These are phyloP conservation scores for Firmiana major DNA, from an alignment of 345 rosid genomes.

Conservation along the genomic window DNA sequence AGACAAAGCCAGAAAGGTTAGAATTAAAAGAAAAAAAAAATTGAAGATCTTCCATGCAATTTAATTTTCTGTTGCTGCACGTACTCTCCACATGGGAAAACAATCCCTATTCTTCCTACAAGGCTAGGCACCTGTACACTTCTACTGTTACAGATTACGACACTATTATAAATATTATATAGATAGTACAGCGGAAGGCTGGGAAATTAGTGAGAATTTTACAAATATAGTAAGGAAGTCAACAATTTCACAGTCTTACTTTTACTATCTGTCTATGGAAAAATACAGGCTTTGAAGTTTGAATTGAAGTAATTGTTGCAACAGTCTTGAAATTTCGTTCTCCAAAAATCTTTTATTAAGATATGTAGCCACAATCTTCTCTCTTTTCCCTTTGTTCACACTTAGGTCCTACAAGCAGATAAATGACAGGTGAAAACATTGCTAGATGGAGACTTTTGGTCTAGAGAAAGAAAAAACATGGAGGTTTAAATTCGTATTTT, in stretches of 20 bases:
- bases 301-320: no score
- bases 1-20: constrained; percentile 1
- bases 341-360: background rate
- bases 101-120: constrained; percentile 25
- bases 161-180: background rate
- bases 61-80: constrained; percentile 22
- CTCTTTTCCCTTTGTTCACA: constrained; percentile 29
- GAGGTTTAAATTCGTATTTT: no score
- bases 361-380: background rate
- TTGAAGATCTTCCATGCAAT: constrained; percentile 22
- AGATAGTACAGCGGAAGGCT: background rate
- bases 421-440: no score
- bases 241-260: constrained; percentile 21
- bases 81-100: constrained; percentile 39
- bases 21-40: background rate
- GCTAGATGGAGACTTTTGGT: no score
- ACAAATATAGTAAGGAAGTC: background rate
- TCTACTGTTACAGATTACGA: constrained; percentile 25
- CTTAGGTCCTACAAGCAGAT: constrained; percentile 9
- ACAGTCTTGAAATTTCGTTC: background rate
- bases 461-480: no score
- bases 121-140: constrained; percentile 24
- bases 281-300: background rate
- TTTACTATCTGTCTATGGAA: constrained; percentile 4
- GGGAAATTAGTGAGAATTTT: background rate